Percentiles rank a stretch among this genome's conserved stretches.
phyloP scores from a whole-genome alignment of 2,329 filamentous ascomycete genomes.

The Pestalotiopsis sp. region DNA sequence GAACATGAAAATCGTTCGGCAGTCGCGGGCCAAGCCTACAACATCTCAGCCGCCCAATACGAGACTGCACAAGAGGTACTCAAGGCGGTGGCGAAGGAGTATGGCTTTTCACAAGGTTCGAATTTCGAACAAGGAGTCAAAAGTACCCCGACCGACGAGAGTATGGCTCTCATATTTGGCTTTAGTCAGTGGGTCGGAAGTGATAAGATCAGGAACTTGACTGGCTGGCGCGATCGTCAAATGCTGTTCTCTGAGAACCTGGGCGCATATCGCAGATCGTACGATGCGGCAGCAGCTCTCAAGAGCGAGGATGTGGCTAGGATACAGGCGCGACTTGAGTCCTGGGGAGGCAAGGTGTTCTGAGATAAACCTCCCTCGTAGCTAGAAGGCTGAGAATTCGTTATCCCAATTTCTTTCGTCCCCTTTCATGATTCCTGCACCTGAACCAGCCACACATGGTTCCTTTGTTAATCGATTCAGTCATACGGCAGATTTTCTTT shows the following conservation, averaged over 20 bases:
- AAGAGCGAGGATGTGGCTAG: slow-evolving; percentile 29
- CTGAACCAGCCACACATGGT: neutral
- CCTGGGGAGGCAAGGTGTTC: neutral
- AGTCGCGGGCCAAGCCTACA: slow-evolving; percentile 44
- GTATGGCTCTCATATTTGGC: slow-evolving; percentile 28
- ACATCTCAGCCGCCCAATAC: slow-evolving; percentile 46
- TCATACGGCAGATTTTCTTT: neutral
- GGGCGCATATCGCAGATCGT: slow-evolving; percentile 38
- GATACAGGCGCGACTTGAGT: slow-evolving; percentile 18
- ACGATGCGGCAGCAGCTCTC: slow-evolving; percentile 34
- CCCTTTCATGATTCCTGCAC: neutral
- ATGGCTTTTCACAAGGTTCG: slow-evolving; percentile 36
- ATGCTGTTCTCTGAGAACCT: slow-evolving; percentile 39
- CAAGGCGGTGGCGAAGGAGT: slow-evolving; percentile 40
- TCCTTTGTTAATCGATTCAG: neutral
- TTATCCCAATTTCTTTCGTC: neutral
- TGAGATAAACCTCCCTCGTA: neutral
- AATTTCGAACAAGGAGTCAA: slow-evolving; percentile 24
- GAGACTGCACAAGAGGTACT: slow-evolving; percentile 45
- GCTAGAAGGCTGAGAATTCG: too few relatives aligned
- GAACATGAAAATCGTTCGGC: slow-evolving; percentile 31
- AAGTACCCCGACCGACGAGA: neutral
- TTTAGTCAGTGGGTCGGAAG: slow-evolving; percentile 46
- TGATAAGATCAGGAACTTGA: slow-evolving; percentile 40
- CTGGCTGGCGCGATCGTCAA: slow-evolving; percentile 42